Evolutionary conservation across 108 stramenopile genomes (phyloP).

Genomic region (Cylindrotheca fusiformis): DNA sequence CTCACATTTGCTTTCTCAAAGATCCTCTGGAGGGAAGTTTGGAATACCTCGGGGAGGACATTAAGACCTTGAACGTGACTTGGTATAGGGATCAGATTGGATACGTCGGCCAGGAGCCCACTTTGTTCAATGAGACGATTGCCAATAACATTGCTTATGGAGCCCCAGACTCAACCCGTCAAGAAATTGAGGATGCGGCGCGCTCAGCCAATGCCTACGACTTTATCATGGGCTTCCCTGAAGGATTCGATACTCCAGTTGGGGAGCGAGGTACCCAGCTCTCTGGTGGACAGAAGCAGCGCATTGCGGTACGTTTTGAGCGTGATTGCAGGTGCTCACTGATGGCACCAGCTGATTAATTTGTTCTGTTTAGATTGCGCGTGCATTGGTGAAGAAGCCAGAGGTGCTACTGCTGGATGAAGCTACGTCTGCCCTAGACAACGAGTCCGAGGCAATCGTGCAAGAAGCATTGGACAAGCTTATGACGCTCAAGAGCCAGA

Average conservation of each 20-base stretch:
- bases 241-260: constrained; percentile 49
- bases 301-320: constrained; percentile 47
- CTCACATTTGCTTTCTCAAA: neutral
- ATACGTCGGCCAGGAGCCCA: constrained; percentile 92
- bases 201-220: constrained; percentile 84
- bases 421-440: constrained; percentile 83
- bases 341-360: neutral
- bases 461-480: constrained; percentile 84
- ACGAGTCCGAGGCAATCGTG: constrained; percentile 77
- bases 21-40: constrained; percentile 50
- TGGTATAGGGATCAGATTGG: constrained; percentile 89
- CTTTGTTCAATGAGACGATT: constrained; percentile 84
- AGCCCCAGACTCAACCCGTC: constrained; percentile 35
- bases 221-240: constrained; percentile 69
- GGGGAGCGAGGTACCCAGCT: constrained; percentile 59
- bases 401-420: constrained; percentile 85
- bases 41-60: constrained; percentile 72
- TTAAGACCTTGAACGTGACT: constrained; percentile 64
- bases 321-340: constrained; percentile 27
- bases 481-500: constrained; percentile 56
- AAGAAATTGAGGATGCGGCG: constrained; percentile 78
- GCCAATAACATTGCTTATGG: constrained; percentile 90
- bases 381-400: constrained; percentile 82
- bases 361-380: constrained; percentile 73
- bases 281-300: constrained; percentile 70